Evolutionary conservation across 2,329 filamentous ascomycete genomes (phyloP).

Genomic region (Cucurbitaria berberidis): DNA sequence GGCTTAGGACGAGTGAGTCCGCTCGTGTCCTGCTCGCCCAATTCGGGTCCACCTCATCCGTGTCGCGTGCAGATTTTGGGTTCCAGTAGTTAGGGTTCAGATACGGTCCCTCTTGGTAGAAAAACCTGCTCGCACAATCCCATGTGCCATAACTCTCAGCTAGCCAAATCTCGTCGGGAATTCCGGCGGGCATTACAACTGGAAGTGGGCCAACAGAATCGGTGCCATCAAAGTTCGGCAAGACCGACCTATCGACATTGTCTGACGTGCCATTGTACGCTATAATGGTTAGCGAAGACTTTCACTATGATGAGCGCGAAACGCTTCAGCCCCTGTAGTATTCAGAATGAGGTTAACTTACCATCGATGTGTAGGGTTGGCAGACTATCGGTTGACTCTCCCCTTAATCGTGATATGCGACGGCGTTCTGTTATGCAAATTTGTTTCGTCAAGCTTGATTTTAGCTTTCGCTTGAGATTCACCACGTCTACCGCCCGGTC

Average conservation of each 20-base stretch:
- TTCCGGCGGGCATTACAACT: slow-evolving; percentile 19
- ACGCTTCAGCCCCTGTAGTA: background rate
- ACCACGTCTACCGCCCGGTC: slow-evolving; percentile 37
- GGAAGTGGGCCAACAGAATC: slow-evolving; percentile 3
- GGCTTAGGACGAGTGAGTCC: background rate
- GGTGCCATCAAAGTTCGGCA: slow-evolving; percentile 31
- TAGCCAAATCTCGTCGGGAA: slow-evolving; percentile 16
- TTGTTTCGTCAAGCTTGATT: slow-evolving; percentile 40
- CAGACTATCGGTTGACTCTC: slow-evolving; percentile 27
- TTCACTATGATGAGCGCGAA: background rate
- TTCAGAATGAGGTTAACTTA: slow-evolving; percentile 11
- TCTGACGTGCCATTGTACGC: slow-evolving; percentile 29
- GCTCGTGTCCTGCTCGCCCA: slow-evolving; percentile 1
- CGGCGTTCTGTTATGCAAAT: slow-evolving; percentile 40
- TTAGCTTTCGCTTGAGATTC: slow-evolving; percentile 31
- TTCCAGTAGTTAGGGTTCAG: background rate
- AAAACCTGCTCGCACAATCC: slow-evolving; percentile 15
- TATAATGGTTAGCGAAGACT: slow-evolving; percentile 17
- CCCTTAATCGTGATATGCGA: slow-evolving; percentile 39
- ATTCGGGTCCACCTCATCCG: background rate
- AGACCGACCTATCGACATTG: slow-evolving; percentile 34
- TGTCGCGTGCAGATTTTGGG: background rate
- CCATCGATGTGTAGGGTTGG: slow-evolving; percentile 24
- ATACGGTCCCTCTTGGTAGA: slow-evolving; percentile 15
- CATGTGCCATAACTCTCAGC: slow-evolving; percentile 7